These are phyloP conservation scores for Citrus trifoliata DNA, from an alignment of 345 rosid species.

Conservation along the genomic window DNA sequence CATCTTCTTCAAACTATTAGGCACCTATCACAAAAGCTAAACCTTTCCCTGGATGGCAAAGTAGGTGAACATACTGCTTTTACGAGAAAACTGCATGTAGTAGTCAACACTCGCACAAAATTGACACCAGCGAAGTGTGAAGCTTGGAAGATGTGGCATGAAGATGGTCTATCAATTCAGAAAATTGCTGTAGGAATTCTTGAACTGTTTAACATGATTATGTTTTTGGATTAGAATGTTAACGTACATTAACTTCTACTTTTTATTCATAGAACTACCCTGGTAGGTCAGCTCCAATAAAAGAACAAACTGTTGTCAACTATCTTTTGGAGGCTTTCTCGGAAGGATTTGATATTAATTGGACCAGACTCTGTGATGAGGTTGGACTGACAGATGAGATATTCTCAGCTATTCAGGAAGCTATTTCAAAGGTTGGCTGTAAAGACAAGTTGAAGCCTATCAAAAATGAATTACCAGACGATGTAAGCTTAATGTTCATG, in stretches of 20 bases:
- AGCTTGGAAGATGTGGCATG: conserved; percentile 51
- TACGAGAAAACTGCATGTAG: conserved; percentile 4
- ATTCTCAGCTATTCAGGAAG: conserved; percentile 30
- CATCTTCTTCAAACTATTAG: conserved; percentile 34
- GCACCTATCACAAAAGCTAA: conserved; percentile 29
- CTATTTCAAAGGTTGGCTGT: conserved; percentile 39
- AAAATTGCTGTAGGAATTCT: conserved; percentile 35
- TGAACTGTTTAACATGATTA: neutral
- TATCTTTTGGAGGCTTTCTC: conserved; percentile 44
- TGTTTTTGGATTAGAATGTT: neutral
- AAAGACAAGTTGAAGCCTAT: conserved; percentile 42
- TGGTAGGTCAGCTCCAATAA: conserved; percentile 44
- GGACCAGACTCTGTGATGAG: conserved; percentile 36
- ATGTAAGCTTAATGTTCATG: conserved; percentile 21
- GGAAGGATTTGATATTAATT: conserved; percentile 31
- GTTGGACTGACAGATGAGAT: conserved; percentile 29
- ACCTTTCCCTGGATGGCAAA: conserved; percentile 41
- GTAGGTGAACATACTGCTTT: conserved; percentile 4
- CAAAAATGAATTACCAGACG: conserved; percentile 42
- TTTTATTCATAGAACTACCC: conserved; percentile 28
- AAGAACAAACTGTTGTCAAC: conserved; percentile 37
- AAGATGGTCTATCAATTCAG: conserved; percentile 35
- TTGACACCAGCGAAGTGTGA: conserved; percentile 37
- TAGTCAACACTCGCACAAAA: conserved; percentile 17
- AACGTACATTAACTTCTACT: neutral